Evolutionary conservation across 78 protist genomes (phyloP).

Genomic region (Monosiga brevicollis): DNA sequence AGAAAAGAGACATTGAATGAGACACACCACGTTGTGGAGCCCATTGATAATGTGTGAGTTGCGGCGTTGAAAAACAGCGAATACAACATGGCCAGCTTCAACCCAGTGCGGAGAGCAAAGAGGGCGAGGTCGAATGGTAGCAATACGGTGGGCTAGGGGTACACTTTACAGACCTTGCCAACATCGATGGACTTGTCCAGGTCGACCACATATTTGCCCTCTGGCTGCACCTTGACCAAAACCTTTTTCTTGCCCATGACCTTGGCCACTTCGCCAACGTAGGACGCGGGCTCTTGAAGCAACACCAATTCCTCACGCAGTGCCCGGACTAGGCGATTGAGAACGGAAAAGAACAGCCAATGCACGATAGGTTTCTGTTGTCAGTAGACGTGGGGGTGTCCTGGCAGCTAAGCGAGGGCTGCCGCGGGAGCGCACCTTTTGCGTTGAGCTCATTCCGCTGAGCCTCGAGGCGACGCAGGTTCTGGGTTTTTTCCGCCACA

Average conservation of each 20-base stretch:
- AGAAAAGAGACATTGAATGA: too few relatives aligned
- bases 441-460: constrained; percentile 91
- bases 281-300: constrained; percentile 88
- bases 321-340: constrained; percentile 64
- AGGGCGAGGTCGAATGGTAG: too few relatives aligned
- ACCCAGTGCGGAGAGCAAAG: too few relatives aligned
- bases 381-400: too few relatives aligned
- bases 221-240: constrained; percentile 89
- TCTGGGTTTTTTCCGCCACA: constrained; percentile 52
- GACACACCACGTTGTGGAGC: too few relatives aligned
- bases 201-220: constrained; percentile 97
- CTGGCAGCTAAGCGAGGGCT: background rate
- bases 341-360: background rate
- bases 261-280: constrained; percentile 97
- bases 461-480: constrained; percentile 89
- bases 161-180: constrained; percentile 3
- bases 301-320: constrained; percentile 88
- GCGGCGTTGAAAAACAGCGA: too few relatives aligned
- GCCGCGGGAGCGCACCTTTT: constrained; percentile 20
- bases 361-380: too few relatives aligned
- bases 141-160: too few relatives aligned
- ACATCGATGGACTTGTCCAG: constrained; percentile 83
- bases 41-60: too few relatives aligned
- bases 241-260: constrained; percentile 88
- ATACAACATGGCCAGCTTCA: too few relatives aligned